Evolutionary conservation across 1,284 basidiomycete species (phyloP).

Genomic region (Puccinia novopanici): DNA sequence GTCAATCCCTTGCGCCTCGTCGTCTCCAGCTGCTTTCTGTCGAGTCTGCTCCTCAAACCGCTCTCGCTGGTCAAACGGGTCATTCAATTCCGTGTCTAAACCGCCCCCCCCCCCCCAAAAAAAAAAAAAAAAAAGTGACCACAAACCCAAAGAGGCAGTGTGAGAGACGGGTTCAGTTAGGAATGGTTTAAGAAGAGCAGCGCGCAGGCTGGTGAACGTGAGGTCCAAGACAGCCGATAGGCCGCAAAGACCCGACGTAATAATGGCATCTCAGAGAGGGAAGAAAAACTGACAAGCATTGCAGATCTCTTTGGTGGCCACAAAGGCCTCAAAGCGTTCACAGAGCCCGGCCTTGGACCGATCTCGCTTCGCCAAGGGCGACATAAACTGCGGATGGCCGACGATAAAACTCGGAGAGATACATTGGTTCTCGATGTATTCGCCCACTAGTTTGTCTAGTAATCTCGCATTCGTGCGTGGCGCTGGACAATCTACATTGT

Average conservation of each 20-base stretch:
- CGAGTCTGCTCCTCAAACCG: conserved; percentile 88
- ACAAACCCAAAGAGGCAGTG: too few relatives aligned
- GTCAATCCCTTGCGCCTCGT: conserved; percentile 96
- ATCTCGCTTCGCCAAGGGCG: conserved; percentile 94
- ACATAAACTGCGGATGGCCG: conserved; percentile 99
- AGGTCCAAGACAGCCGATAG: too few relatives aligned
- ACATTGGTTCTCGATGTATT: conserved; percentile 95
- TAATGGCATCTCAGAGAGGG: background rate
- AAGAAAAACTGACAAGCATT: conserved; percentile 62
- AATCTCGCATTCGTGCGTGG: conserved; percentile 93
- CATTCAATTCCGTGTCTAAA: conserved; percentile 88
- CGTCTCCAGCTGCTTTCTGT: conserved; percentile 95
- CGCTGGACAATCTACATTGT: conserved; percentile 95
- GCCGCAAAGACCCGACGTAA: background rate
- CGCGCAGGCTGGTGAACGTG: too few relatives aligned
- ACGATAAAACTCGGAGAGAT: conserved; percentile 94
- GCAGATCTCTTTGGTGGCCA: conserved; percentile 97
- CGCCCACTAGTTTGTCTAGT: conserved; percentile 89
- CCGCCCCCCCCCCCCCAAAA: too few relatives aligned
- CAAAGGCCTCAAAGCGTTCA: conserved; percentile 97
- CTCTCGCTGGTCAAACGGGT: conserved; percentile 91
- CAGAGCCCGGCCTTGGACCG: conserved; percentile 89
- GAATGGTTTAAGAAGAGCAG: too few relatives aligned
- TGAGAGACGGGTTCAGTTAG: too few relatives aligned
- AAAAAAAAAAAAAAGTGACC: too few relatives aligned